Percentiles rank a stretch among this genome's conserved stretches.
Conservation (phyloP, 2,329 filamentous ascomycete species). For the Colletotrichum sp. region DNA sequence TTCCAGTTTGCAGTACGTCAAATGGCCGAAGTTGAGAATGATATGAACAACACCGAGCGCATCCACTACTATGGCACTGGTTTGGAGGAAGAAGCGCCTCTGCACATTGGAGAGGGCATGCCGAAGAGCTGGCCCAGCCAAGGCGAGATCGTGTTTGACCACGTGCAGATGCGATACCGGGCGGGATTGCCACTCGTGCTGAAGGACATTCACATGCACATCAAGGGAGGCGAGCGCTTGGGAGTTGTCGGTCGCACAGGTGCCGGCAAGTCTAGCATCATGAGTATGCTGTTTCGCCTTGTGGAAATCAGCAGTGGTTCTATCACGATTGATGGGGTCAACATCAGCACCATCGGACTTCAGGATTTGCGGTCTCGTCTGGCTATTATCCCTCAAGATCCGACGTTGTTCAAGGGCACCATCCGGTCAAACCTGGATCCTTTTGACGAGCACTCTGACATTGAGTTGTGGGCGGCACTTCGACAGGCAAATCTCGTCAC, state of each 20-base stretch:
- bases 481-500: constrained; percentile 59
- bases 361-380: constrained; percentile 72
- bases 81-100: constrained; percentile 86
- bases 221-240: constrained; percentile 74
- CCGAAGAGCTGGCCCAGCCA: constrained; percentile 80
- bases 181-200: constrained; percentile 74
- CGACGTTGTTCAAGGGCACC: constrained; percentile 83
- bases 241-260: constrained; percentile 72
- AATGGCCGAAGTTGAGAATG: constrained; percentile 93
- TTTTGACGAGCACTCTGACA: constrained; percentile 71
- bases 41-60: constrained; percentile 95
- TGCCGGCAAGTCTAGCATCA: neutral
- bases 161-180: constrained; percentile 81
- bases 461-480: constrained; percentile 57
- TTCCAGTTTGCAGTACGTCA: constrained; percentile 96
- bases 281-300: constrained; percentile 75
- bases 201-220: constrained; percentile 44
- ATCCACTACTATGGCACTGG: constrained; percentile 86
- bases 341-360: constrained; percentile 74
- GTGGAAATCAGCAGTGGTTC: constrained; percentile 69
- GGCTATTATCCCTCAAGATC: constrained; percentile 71
- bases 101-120: constrained; percentile 69
- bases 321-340: constrained; percentile 74
- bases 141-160: constrained; percentile 78
- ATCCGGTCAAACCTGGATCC: constrained; percentile 48